Evolutionary conservation across 2,329 filamentous ascomycete species (phyloP), one percentile per base, ranked within the genome.

Genomic region (Chaetoscypha palmicola): DNA sequence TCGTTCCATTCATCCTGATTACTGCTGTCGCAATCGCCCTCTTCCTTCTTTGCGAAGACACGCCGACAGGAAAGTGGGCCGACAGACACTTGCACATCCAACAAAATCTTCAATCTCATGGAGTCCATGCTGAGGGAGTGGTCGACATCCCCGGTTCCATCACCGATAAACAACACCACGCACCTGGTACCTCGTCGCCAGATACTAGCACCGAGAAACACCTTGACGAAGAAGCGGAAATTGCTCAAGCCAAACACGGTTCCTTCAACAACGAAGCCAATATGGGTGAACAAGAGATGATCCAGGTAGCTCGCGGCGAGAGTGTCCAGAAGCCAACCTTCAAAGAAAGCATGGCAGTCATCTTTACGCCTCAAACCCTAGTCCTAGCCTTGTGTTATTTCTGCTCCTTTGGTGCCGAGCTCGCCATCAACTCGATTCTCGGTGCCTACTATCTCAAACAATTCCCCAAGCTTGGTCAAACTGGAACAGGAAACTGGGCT

Each of bases 1-100:
- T 94, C 49, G 83, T 94, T 4, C 89, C 89, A 0, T 84, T 92
- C 48, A 76, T 90, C 54, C 74, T 91, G 52, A 83, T 91, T 61
- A 70, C 82, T 10, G 58, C 64, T 19, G 77, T 80, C 5, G 85
- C 81, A 10, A 56, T 85, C n/a, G 67, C 70, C 12, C 81, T 94
- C 67, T 64, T 94, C 3, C 60, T 88, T 19, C 67, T 86, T 11
- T 90, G 86, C 58, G 79, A 85, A 1, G 89, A 96, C 59, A 90
- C 86, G 0, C 89, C 89, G 0, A 84, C 79, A 0, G 89, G 90
- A 24, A 80, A 78, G 52, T 95, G 89, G 89, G 75, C 76, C 5
- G 82, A 91, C 30, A 79, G 87, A 22, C 72, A 58, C 17, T 47
- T 57, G 17, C 51, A 48, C n/a, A 44, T 58, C 9, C 50, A 79